Evolutionary conservation across 2,329 filamentous ascomycete genomes (phyloP).

Genomic region (Colletotrichum nymphaeae): DNA sequence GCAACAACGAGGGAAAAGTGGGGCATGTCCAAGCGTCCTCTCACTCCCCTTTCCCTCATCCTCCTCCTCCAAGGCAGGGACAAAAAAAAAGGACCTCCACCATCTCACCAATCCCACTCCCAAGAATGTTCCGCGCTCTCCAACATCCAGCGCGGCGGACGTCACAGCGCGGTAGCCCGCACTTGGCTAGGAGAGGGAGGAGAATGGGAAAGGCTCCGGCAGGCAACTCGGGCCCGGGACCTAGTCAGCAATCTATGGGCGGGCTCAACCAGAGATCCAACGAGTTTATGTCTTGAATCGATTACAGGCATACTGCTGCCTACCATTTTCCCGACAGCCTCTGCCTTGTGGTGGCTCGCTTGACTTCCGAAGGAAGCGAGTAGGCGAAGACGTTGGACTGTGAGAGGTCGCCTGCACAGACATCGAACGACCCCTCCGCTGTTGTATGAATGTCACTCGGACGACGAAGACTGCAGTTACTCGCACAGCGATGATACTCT

Average conservation of each 20-base stretch:
- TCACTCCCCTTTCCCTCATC: background rate
- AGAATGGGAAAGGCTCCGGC: background rate
- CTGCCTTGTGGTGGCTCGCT: background rate
- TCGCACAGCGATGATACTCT: background rate
- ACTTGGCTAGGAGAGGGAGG: background rate
- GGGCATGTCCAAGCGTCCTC: background rate
- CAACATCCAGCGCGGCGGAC: conserved; percentile 3
- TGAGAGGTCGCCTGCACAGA: background rate
- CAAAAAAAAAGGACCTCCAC: background rate
- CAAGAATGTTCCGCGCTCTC: background rate
- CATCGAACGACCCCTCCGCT: conserved; percentile 1
- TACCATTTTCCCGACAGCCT: background rate
- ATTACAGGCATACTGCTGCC: background rate
- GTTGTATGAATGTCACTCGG: background rate
- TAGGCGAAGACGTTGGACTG: background rate
- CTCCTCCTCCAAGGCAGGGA: background rate
- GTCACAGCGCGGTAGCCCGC: conserved; percentile 12
- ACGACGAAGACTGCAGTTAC: background rate
- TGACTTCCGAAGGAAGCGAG: background rate
- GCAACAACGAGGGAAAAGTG: background rate
- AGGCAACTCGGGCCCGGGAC: conserved; percentile 7
- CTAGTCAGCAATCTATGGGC: background rate
- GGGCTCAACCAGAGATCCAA: background rate
- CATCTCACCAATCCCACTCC: background rate
- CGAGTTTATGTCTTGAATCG: background rate